Percentiles rank a stretch among this genome's conserved stretches.
Conservation (phyloP, 352 stramenopile species). For the Pythium aristosporum region DNA sequence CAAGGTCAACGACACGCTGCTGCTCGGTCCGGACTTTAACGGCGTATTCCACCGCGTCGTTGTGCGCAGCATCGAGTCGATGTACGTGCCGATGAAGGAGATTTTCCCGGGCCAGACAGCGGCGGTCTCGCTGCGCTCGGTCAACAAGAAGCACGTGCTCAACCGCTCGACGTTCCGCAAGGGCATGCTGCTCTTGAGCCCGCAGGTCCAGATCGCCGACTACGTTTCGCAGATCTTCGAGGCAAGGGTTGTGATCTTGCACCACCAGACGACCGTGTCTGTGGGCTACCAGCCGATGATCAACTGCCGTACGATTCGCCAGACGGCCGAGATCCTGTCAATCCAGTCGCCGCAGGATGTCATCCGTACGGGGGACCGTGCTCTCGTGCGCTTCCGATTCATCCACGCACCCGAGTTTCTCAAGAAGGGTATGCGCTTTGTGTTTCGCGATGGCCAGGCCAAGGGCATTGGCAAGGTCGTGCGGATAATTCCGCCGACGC, state of each 20-base stretch:
- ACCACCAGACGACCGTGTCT: conserved; percentile 95
- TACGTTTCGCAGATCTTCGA: conserved; percentile 89
- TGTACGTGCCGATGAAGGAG: conserved; percentile 90
- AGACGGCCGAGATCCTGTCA: conserved; percentile 88
- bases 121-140: conserved; percentile 81
- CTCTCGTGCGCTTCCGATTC: conserved; percentile 89
- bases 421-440: conserved; percentile 94
- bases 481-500: conserved; percentile 48
- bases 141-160: conserved; percentile 88
- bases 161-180: conserved; percentile 88
- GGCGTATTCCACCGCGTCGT: conserved; percentile 86
- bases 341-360: conserved; percentile 82
- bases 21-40: conserved; percentile 89
- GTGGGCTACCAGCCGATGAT: conserved; percentile 95
- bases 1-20: conserved; percentile 83
- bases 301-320: conserved; percentile 91
- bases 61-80: conserved; percentile 87
- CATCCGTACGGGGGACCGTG: conserved; percentile 90
- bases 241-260: conserved; percentile 92
- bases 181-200: conserved; percentile 90
- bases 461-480: conserved; percentile 96
- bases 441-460: conserved; percentile 97
- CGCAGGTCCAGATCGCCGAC: conserved; percentile 67
- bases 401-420: conserved; percentile 95
- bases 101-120: conserved; percentile 84